Evolutionary conservation across 805 yeast genomes (phyloP), one percentile per base, ranked within the genome.

Genomic region (Yarrowia yakushimensis): DNA sequence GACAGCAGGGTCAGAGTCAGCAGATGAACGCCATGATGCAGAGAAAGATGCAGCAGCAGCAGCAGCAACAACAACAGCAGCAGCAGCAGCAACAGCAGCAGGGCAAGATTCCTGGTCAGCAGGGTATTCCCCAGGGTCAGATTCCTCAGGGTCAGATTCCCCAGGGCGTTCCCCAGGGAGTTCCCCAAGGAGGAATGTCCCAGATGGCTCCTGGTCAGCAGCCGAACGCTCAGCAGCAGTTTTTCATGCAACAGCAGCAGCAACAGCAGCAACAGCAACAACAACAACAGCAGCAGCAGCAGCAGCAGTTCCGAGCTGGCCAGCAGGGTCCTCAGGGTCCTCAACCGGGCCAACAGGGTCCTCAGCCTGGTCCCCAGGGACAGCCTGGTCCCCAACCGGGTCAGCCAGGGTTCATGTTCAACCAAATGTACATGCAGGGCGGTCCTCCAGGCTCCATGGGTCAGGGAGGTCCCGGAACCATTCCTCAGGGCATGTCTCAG

Each of bases 41-140:
- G 36, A 25, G 25, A 22, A 28, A 45, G 52, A 45, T 45, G 52
- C 71, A 68, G 63, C 72, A 68, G 60, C 67, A 63, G 52, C 70
- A 67, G 37, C 72, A 66, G 55, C 69, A 65, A 17, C 66, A 64
- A 60, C 66, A 63, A 57, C 65, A 52, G 25, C 66, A 64, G 62
- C 66, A 63, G 60, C 65, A 54, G 25, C 68, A 60, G 31, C 50
- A 34, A 25, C 63, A 10, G 62, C 64, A 68, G 39, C 63, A 67
- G 30, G 70, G 67, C 39, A 68, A 68, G 45, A 67, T 69, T 52
- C 68, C 66, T 63, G 61, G 66, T 39, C 68, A 48, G 45, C 7
- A 15, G 31, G n/a, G n/a, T n/a, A n/a, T n/a, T n/a, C n/a, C n/a
- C n/a, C n/a, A n/a, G n/a, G n/a, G 34, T 2, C 60, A 30, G 23